Percentiles rank a stretch among this genome's conserved stretches.
These are phyloP conservation scores for Diaporthe ampelina DNA, from an alignment of 2,329 filamentous ascomycete genomes.

Conservation along the genomic window DNA sequence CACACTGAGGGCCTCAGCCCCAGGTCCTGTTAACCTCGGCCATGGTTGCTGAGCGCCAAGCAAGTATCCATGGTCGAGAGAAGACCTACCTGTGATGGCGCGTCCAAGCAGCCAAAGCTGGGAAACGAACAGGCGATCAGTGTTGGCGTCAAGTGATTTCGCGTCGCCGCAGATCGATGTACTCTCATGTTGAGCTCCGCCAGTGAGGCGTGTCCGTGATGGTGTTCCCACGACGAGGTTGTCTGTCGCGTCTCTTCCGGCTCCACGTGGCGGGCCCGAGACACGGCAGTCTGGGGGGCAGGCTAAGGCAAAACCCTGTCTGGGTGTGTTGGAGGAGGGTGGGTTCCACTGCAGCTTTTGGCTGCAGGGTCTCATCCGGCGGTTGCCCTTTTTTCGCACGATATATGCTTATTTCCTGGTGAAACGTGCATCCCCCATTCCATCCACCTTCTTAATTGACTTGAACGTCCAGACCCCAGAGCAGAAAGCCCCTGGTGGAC, in stretches of 20 bases:
- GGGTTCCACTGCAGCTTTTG: conserved; percentile 29
- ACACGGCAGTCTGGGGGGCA: neutral
- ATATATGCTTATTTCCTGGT: conserved; percentile 26
- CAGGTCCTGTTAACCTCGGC: neutral
- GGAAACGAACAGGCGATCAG: neutral
- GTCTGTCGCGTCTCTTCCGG: conserved; percentile 8
- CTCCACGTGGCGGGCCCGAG: conserved; percentile 13
- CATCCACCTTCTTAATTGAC: neutral
- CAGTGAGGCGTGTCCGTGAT: neutral
- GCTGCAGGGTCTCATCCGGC: conserved; percentile 21
- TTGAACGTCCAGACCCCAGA: neutral
- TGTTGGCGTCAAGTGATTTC: conserved; percentile 15
- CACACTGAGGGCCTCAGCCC: too few species aligned
- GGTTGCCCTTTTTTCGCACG: conserved; percentile 3
- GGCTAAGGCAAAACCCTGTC: neutral
- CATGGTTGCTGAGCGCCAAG: neutral
- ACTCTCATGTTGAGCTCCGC: neutral
- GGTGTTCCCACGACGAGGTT: conserved; percentile 3
- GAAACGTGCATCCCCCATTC: conserved; percentile 4
- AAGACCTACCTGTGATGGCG: neutral
- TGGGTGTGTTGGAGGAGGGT: neutral
- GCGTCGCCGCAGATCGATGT: conserved; percentile 9
- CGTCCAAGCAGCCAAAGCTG: neutral
- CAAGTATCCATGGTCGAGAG: neutral
- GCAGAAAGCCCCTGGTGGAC: neutral